These are phyloP conservation scores for Gynochthodes officinalis DNA, from an alignment of 257 asterid genomes.

Conservation along the genomic window DNA sequence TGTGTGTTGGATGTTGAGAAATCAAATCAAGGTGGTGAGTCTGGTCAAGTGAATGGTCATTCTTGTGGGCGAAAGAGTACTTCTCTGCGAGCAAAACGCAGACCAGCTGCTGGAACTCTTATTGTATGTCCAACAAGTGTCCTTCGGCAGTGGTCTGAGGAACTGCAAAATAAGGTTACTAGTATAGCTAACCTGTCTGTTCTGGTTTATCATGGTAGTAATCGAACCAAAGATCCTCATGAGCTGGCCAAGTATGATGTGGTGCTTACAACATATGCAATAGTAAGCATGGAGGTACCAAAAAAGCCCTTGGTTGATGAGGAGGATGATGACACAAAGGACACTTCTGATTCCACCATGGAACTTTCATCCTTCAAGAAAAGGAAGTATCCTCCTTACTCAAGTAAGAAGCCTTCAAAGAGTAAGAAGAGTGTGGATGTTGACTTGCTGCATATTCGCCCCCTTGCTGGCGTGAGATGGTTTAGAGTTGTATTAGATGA, in stretches of 20 bases:
- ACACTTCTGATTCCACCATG: slow-evolving; percentile 29
- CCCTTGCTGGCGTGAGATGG: slow-evolving; percentile 98
- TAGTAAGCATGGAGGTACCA: slow-evolving; percentile 99
- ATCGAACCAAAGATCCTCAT: slow-evolving; percentile 77
- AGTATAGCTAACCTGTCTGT: slow-evolving; percentile 79
- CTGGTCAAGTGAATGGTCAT: slow-evolving; percentile 32
- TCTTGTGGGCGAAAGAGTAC: slow-evolving; percentile 21
- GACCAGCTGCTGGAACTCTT: slow-evolving; percentile 96
- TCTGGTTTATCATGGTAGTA: slow-evolving; percentile 82
- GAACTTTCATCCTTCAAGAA: slow-evolving; percentile 47
- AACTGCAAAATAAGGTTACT: slow-evolving; percentile 80
- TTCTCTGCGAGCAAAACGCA: slow-evolving; percentile 50
- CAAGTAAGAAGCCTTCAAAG: slow-evolving; percentile 53
- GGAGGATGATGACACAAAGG: slow-evolving; percentile 50
- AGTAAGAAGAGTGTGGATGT: slow-evolving; percentile 51
- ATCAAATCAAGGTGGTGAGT: slow-evolving; percentile 32
- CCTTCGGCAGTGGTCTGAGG: slow-evolving; percentile 95
- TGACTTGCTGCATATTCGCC: slow-evolving; percentile 66
- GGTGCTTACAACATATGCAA: slow-evolving; percentile 91
- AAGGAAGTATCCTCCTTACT: slow-evolving; percentile 51
- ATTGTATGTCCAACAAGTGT: slow-evolving; percentile 98
- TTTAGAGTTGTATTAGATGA: slow-evolving; percentile 95
- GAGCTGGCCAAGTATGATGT: slow-evolving; percentile 93
- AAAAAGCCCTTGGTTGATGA: slow-evolving; percentile 86
- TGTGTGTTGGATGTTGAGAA: slow-evolving; percentile 24